phyloP scores from a whole-genome alignment of 129 eudicot species.

The Cynara cardunculus region DNA sequence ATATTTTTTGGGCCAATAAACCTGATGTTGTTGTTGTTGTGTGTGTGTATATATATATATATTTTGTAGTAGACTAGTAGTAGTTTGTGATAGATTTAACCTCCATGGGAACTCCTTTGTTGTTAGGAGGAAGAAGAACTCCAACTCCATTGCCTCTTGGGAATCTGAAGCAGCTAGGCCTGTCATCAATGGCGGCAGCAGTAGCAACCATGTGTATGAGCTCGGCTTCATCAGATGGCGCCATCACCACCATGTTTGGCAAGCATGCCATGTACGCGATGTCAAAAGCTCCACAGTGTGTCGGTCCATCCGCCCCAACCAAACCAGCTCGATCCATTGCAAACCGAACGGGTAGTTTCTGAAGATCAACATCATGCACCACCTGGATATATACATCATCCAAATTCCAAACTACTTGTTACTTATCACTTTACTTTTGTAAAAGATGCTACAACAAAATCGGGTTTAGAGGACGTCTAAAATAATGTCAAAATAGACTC shows the following conservation, averaged over 20 bases:
- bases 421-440: neutral
- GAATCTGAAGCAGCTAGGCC: slow-evolving; percentile 81
- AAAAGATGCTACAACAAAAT: neutral
- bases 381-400: slow-evolving; percentile 39
- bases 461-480: neutral
- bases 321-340: slow-evolving; percentile 92
- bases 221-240: slow-evolving; percentile 85
- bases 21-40: neutral
- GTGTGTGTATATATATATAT: too few species aligned
- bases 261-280: slow-evolving; percentile 83
- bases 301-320: slow-evolving; percentile 94
- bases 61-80: too few species aligned
- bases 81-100: slow-evolving; percentile 23
- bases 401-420: neutral
- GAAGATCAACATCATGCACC: slow-evolving; percentile 88
- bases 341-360: slow-evolving; percentile 76
- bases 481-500: neutral
- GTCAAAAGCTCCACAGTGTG: slow-evolving; percentile 93
- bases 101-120: slow-evolving; percentile 80
- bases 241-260: slow-evolving; percentile 97
- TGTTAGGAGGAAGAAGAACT: slow-evolving; percentile 49
- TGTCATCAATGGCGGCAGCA: slow-evolving; percentile 74
- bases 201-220: slow-evolving; percentile 85
- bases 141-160: slow-evolving; percentile 88
- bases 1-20: neutral